phyloP scores from a whole-genome alignment of 1,284 basidiomycete genomes.

The Porogramme epimiltina region DNA sequence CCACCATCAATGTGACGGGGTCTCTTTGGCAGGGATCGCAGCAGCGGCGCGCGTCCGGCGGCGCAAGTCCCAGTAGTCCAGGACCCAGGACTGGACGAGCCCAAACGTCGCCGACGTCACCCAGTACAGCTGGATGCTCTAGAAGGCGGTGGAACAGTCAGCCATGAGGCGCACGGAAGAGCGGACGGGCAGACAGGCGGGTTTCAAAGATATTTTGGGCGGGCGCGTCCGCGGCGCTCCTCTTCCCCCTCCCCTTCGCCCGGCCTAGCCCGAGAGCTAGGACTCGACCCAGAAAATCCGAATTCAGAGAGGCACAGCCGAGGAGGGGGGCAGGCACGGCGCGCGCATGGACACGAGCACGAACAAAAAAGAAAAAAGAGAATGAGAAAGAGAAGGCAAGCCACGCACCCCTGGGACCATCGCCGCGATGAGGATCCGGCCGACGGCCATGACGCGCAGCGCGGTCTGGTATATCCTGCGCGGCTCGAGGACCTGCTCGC shows the following conservation, averaged over 20 bases:
- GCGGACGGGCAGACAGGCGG: too few species aligned
- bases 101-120: slow-evolving; percentile 81
- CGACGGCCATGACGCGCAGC: slow-evolving; percentile 65
- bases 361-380: too few species aligned
- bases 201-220: too few species aligned
- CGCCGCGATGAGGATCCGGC: slow-evolving; percentile 75
- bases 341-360: neutral
- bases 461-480: slow-evolving; percentile 61
- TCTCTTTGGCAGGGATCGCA: neutral
- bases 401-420: slow-evolving; percentile 74
- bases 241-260: too few species aligned
- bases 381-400: neutral
- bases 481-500: slow-evolving; percentile 48
- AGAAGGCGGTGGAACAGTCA: neutral
- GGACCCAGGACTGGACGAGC: slow-evolving; percentile 74
- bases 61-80: slow-evolving; percentile 64
- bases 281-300: too few species aligned
- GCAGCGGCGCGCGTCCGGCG: slow-evolving; percentile 34
- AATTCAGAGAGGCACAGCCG: neutral
- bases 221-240: too few species aligned
- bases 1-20: neutral
- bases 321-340: neutral
- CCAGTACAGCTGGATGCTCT: slow-evolving; percentile 87
- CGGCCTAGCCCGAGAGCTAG: too few species aligned
- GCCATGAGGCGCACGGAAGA: too few species aligned